These are phyloP conservation scores for Halteria grandinella DNA, from an alignment of 73 alveolate genomes.

Conservation along the genomic window DNA sequence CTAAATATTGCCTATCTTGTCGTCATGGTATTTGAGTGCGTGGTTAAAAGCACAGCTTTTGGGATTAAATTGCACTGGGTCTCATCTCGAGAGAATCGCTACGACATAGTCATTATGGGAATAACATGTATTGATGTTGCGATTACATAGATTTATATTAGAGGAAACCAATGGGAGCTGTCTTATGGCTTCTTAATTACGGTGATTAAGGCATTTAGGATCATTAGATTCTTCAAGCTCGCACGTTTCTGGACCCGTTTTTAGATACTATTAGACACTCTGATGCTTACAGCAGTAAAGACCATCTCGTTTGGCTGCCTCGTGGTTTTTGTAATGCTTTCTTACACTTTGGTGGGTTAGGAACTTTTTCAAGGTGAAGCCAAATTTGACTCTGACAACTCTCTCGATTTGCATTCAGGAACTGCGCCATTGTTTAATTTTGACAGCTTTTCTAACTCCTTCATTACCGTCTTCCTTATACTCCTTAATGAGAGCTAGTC, in stretches of 20 bases:
- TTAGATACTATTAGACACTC: constrained; percentile 45
- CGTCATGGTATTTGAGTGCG: no score
- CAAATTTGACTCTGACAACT: constrained; percentile 8
- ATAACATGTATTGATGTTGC: no score
- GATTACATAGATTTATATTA: no score
- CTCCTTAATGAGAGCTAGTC: constrained; percentile 61
- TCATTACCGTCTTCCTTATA: constrained; percentile 55
- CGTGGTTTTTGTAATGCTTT: constrained; percentile 52
- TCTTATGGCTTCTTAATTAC: constrained; percentile 61
- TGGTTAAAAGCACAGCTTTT: no score
- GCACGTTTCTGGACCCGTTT: constrained; percentile 70
- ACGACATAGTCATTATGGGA: no score
- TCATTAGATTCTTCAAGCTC: constrained; percentile 64
- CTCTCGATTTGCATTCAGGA: not conserved
- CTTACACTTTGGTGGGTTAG: constrained; percentile 64
- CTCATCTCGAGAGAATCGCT: no score
- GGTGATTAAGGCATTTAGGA: constrained; percentile 71
- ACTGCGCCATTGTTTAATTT: constrained; percentile 45
- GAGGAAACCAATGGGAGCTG: no score
- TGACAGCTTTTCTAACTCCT: constrained; percentile 35
- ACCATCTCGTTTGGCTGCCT: constrained; percentile 55
- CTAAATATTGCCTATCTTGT: no score
- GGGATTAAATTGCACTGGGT: no score
- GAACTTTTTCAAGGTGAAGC: constrained; percentile 53
- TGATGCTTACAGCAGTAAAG: constrained; percentile 46